A percentile compares a stretch with the other conserved stretches of the same genome.
Conservation (phyloP, 768 basidiomycete genomes). For the Clathrus columnatus region DNA sequence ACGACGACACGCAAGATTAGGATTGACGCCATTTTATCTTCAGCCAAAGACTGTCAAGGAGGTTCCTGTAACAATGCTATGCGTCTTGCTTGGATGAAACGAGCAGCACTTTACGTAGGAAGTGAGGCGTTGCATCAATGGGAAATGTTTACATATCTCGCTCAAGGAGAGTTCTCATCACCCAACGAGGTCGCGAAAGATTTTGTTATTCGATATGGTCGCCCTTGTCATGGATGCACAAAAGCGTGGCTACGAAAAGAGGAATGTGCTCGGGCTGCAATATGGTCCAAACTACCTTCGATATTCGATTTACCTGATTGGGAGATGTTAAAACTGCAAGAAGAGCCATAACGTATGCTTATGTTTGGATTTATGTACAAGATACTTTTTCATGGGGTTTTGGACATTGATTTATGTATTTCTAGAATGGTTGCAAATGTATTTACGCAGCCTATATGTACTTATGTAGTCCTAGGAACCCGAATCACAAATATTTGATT, state of each 20-base stretch:
- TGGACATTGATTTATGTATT: no score
- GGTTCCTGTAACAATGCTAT: background rate
- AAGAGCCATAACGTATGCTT: no score
- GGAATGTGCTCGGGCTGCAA: conserved; percentile 1
- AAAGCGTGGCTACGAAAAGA: conserved; percentile 10
- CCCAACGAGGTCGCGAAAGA: conserved; percentile 10
- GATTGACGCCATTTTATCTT: background rate
- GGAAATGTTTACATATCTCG: background rate
- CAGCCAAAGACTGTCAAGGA: background rate
- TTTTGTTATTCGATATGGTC: no score
- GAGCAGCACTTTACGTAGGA: background rate
- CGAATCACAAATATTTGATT: no score
- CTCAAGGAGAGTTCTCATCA: background rate
- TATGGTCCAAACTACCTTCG: conserved; percentile 17
- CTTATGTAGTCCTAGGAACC: no score
- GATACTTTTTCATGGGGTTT: no score
- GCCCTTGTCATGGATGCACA: conserved; percentile 12
- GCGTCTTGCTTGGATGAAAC: background rate
- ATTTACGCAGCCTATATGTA: no score
- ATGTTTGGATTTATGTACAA: no score
- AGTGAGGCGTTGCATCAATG: conserved; percentile 1
- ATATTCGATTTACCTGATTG: conserved; percentile 18
- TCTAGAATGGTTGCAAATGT: no score
- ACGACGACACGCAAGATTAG: background rate
- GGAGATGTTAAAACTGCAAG: conserved; percentile 14